Conservation (phyloP, 805 yeast species). For the Yarrowia divulgata region DNA sequence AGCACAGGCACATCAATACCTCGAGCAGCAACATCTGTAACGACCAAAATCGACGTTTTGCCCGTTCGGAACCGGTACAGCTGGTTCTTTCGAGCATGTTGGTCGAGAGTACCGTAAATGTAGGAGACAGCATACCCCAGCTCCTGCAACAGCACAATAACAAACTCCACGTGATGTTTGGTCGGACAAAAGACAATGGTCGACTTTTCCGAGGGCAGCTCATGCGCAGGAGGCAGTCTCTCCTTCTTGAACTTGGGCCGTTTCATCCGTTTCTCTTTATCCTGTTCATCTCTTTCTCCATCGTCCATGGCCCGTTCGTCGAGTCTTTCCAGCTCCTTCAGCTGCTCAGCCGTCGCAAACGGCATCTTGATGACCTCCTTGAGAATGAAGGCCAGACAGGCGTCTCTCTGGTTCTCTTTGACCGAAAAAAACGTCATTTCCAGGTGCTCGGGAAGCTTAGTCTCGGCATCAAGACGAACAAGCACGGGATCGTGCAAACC, state of each 20-base stretch:
- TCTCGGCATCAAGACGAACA: conserved; percentile 90
- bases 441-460: conserved; percentile 86
- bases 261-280: conserved; percentile 40
- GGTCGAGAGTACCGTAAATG: conserved; percentile 94
- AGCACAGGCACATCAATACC: conserved; percentile 98
- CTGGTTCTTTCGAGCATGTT: conserved; percentile 91
- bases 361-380: conserved; percentile 89
- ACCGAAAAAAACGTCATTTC: conserved; percentile 87
- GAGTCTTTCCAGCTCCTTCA: conserved; percentile 56
- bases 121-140: conserved; percentile 88
- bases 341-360: conserved; percentile 72
- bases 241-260: conserved; percentile 58
- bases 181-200: conserved; percentile 97
- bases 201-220: conserved; percentile 81
- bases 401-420: conserved; percentile 88
- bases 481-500: conserved; percentile 92
- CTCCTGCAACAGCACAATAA: conserved; percentile 69
- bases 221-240: conserved; percentile 78
- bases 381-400: conserved; percentile 75
- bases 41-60: conserved; percentile 83
- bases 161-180: conserved; percentile 95
- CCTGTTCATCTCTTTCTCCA: conserved; percentile 47
- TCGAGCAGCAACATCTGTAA: conserved; percentile 93
- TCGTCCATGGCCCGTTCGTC: conserved; percentile 48
- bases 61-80: conserved; percentile 85